Evolutionary conservation across 306 rosid genomes (phyloP).

Genomic region (Begonia peltatifolia): DNA sequence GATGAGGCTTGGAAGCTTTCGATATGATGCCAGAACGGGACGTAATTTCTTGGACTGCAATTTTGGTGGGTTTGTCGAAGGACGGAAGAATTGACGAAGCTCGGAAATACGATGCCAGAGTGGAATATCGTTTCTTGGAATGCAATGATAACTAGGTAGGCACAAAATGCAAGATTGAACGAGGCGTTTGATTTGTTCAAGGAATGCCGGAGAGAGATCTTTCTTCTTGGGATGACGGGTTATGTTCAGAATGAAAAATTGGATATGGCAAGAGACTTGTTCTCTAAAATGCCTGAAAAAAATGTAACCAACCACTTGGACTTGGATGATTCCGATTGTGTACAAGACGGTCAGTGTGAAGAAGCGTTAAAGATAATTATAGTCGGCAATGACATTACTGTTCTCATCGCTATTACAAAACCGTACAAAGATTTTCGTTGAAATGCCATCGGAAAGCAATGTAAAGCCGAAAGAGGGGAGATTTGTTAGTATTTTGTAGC

Average conservation of each 20-base stretch:
- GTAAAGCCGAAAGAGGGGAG: too few relatives aligned
- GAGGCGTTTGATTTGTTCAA: constrained; percentile 30
- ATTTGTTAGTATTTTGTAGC: too few relatives aligned
- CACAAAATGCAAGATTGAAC: constrained; percentile 21
- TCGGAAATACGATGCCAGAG: constrained; percentile 21
- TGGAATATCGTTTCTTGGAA: too few relatives aligned
- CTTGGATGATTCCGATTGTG: constrained; percentile 27
- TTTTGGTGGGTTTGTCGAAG: constrained; percentile 25
- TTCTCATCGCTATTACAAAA: too few relatives aligned
- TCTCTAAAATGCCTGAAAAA: constrained; percentile 24
- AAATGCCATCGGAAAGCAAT: too few relatives aligned
- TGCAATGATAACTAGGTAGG: constrained; percentile 28
- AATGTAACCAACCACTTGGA: constrained; percentile 36
- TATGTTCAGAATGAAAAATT: constrained; percentile 27
- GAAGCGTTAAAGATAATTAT: constrained; percentile 32
- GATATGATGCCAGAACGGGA: too few relatives aligned
- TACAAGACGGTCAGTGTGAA: constrained; percentile 30
- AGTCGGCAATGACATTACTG: too few relatives aligned
- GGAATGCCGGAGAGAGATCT: constrained; percentile 32
- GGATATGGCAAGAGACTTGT: constrained; percentile 19
- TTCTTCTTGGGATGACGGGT: constrained; percentile 37
- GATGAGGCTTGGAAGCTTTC: too few relatives aligned
- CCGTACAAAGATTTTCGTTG: too few relatives aligned
- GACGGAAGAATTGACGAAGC: constrained; percentile 35
- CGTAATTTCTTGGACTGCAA: constrained; percentile 35